Base-by-base conservation (phyloP, 129 eudicot species). In the Helichrysum umbraculigerum region DNA sequence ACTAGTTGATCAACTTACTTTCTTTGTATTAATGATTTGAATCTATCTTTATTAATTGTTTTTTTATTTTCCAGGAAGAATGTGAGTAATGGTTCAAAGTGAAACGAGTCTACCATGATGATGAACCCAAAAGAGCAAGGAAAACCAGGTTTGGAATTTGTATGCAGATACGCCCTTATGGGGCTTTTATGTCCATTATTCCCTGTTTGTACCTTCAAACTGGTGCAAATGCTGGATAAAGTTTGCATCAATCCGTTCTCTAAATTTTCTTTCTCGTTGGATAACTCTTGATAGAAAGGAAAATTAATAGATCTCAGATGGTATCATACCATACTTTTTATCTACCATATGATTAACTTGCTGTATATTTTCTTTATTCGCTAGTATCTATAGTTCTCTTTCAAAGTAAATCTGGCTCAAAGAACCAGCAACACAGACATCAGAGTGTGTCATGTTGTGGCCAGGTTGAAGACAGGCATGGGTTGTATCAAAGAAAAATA, bases 241-340 rank as follows among this genome's bases (percentile, higher is more conserved):
- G 52, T 7, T 28, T 59, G 62, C 76, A 41, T 58, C 63, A 58
- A 14, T 78, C 64, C 32, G 39, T 29, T 78, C 32, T 58, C 35
- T 3, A 42, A 29, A 42, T 7, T 72, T 72, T 63, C 65, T 30
- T 63, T 72, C 70, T 61, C 65, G 30, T 35, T 54, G 47, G 39
- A 51, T 42, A 35, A 64, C 44, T 56, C 28, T 63, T 54, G 68
- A 79, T 39, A 54, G 78, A 72, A 65, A 71, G 78, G 71, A 61
- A 79, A 54, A 20, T 47, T 57, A 19, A 80, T 57, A 73, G 74
- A 72, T 73, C 79, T 35, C 67, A 20, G 56, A 79, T 79, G 82
- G 58, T 72, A 25, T 65, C 51, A n/a, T 16, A 51, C 59, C 73
- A 54, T 56, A 66, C 21, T 42, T 72, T 17, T 78, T 35, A 57